Evolutionary conservation across 306 rosid genomes (phyloP).

Genomic region (Ochetophila trinervis): DNA sequence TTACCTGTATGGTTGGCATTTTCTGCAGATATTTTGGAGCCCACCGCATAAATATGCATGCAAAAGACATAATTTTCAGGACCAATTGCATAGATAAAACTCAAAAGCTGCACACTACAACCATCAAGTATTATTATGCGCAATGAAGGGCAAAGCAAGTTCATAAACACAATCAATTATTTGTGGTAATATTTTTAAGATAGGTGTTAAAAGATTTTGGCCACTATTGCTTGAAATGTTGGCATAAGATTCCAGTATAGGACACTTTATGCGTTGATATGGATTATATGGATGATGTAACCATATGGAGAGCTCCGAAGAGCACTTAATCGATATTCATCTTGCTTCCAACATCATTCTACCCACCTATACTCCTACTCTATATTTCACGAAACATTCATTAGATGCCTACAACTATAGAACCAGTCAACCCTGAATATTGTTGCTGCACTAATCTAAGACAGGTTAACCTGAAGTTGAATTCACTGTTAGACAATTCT

Average conservation of each 20-base stretch:
- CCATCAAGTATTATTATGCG: neutral
- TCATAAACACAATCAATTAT: neutral
- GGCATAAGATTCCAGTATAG: neutral
- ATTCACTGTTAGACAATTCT: neutral
- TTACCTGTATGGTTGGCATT: constrained; percentile 97
- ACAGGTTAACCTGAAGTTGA: no score
- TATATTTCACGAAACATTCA: no score
- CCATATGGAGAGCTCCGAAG: no score
- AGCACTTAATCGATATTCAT: no score
- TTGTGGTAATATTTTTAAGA: neutral
- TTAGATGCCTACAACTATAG: no score
- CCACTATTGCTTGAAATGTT: neutral
- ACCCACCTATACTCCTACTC: no score
- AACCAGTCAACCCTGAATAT: no score
- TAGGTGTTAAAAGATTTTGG: neutral
- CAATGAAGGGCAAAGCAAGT: neutral
- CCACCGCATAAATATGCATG: constrained; percentile 32
- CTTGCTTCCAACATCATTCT: no score
- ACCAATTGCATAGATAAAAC: neutral
- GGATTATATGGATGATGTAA: neutral
- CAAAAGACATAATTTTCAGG: neutral
- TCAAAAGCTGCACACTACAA: neutral
- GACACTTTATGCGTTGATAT: neutral
- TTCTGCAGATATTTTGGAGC: constrained; percentile 48
- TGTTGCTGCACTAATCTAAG: no score